Evolutionary conservation across 2,329 filamentous ascomycete genomes (phyloP).

Genomic region (Emydomyces testavorans): DNA sequence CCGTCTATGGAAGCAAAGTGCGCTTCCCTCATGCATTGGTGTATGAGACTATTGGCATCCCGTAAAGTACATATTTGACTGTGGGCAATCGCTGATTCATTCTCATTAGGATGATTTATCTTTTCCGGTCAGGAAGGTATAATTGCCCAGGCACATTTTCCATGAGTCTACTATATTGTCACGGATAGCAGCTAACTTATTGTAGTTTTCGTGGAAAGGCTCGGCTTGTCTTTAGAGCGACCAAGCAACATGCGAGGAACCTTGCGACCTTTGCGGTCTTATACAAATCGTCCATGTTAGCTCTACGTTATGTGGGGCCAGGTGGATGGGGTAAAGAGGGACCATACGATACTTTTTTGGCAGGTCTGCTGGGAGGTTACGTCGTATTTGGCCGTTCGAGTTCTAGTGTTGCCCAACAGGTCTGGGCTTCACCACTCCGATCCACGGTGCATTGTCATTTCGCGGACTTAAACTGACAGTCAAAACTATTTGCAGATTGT

Average conservation of each 20-base stretch:
- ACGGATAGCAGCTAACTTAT: too few relatives aligned
- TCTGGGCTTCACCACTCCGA: not conserved
- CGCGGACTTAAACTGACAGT: not conserved
- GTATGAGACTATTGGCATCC: constrained; percentile 33
- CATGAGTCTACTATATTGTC: too few relatives aligned
- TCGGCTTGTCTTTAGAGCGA: constrained; percentile 69
- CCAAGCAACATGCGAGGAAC: constrained; percentile 79
- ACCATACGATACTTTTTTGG: constrained; percentile 71
- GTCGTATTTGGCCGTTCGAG: constrained; percentile 75
- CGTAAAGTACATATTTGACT: not conserved
- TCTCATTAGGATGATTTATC: constrained; percentile 68
- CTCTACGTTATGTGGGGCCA: constrained; percentile 50
- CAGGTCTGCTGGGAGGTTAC: constrained; percentile 82
- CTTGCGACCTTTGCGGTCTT: constrained; percentile 81
- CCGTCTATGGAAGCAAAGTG: constrained; percentile 93
- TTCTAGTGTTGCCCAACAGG: constrained; percentile 69
- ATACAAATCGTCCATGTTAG: constrained; percentile 74
- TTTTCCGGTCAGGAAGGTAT: constrained; percentile 84
- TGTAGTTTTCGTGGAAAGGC: constrained; percentile 60
- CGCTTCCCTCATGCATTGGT: constrained; percentile 96
- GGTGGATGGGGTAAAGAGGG: constrained; percentile 46
- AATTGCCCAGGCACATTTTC: constrained; percentile 26
- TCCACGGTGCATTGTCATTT: constrained; percentile 2
- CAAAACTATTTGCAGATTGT: constrained; percentile 55
- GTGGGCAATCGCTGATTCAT: constrained; percentile 17